Evolutionary conservation across 2,329 filamentous ascomycete species (phyloP), one percentile per base, ranked within the genome.

Genomic region (Botryotinia narcissicola): DNA sequence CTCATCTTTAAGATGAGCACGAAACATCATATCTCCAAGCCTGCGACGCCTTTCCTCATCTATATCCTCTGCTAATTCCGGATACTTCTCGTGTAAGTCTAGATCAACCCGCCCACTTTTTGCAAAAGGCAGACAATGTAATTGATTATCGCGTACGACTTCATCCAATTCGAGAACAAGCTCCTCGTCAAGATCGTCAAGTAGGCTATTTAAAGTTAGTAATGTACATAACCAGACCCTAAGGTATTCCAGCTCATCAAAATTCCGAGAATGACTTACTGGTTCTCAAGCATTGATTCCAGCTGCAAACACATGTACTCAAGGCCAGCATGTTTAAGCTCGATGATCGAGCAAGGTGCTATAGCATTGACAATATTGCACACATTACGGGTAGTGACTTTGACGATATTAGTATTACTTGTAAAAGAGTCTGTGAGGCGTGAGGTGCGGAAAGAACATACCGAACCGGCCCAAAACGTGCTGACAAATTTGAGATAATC

Each of bases 231-330:
- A 10, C 54, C 18, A 37, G 16, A 63, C 20, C 16, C 18, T 14
- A 25, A 22, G 18, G 37, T 71, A 4, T 46, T 14, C 7, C 10
- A 6, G n/a, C 16, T 25, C 12, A 42, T 29, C 14, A 40, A 20
- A 32, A 20, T 16, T 48, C 18, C 14, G 16, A 70, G 12, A 20
- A 29, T 40, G 32, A 70, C 72, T 71, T 57, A 73, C 72, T 93
- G 92, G 75, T 97, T 97, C 79, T 98, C 94, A 69, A 99, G 89
- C 87, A 98, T 93, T 10, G 91, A 90, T 82, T 99, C 96, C 73
- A 98, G 86, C 79, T 97, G 97, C 62, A 97, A 84, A 78, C 94
- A 97, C 35, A 98, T 90, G 80, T 98, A 99, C 81, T 97, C 93
- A 44, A 98, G 84, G 0, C 92, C 93, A 16, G 92, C 92, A 77